These are phyloP conservation scores for Penicillium rolfsii DNA, from an alignment of 2,329 filamentous ascomycete species.

Conservation along the genomic window DNA sequence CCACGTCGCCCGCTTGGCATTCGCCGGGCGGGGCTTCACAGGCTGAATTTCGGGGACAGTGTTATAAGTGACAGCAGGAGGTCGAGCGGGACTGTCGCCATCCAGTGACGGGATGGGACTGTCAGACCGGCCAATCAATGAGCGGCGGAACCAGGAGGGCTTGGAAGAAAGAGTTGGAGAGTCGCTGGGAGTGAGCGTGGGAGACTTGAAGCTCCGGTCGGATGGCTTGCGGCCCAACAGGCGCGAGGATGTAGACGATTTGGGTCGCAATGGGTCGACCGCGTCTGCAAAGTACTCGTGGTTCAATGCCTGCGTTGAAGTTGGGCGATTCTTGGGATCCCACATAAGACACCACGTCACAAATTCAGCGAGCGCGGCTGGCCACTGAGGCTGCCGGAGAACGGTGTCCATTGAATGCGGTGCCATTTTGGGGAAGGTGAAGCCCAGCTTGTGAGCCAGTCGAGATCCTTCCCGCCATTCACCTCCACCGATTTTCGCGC, in stretches of 20 bases:
- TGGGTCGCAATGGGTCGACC: conserved; percentile 87
- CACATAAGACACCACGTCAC: conserved; percentile 99
- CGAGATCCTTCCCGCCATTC: conserved; percentile 96
- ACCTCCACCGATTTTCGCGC: conserved; percentile 83
- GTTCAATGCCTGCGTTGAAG: conserved; percentile 87
- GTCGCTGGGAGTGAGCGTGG: conserved; percentile 65
- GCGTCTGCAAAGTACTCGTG: conserved; percentile 96
- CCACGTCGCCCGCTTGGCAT: conserved; percentile 89
- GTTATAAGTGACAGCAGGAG: conserved; percentile 48
- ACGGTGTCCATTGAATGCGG: conserved; percentile 96
- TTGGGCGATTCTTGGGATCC: conserved; percentile 91
- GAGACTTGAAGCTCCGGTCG: conserved; percentile 68
- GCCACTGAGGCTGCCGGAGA: conserved; percentile 88
- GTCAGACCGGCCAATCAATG: conserved; percentile 79
- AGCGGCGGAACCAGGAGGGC: conserved; percentile 96
- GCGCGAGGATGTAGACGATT: conserved; percentile 75
- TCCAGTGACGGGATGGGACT: conserved; percentile 63
- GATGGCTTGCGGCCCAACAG: conserved; percentile 89
- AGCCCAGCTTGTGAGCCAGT: conserved; percentile 92
- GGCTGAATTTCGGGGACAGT: conserved; percentile 47
- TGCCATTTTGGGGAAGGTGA: conserved; percentile 99
- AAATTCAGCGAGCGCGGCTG: conserved; percentile 81
- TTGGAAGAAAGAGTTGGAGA: conserved; percentile 70
- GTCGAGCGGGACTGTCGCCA: conserved; percentile 43
- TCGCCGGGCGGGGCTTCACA: conserved; percentile 60